Conservation (phyloP, 805 yeast species). For the Saccharomycopsis schoenii region DNA sequence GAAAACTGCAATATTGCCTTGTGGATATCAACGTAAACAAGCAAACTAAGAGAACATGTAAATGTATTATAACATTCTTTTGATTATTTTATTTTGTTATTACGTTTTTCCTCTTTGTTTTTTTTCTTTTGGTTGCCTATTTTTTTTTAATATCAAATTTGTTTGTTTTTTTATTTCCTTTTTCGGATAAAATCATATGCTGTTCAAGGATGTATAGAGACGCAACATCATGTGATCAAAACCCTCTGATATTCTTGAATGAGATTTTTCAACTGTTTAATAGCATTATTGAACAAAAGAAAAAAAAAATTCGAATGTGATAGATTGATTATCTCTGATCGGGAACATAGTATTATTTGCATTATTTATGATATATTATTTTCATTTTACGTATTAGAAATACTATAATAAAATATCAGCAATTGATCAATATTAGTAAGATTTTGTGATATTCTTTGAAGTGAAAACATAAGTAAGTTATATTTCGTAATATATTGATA, state of each 20-base stretch:
- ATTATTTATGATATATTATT: background rate
- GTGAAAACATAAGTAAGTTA: background rate
- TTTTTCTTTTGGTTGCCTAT: background rate
- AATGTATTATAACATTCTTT: background rate
- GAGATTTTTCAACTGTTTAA: background rate
- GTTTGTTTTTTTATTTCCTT: constrained; percentile 1
- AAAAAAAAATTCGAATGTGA: background rate
- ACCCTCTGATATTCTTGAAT: background rate
- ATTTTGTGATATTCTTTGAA: background rate
- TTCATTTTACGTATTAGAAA: background rate
- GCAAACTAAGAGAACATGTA: background rate
- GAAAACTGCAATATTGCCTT: background rate
- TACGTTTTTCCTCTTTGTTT: background rate
- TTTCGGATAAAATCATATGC: background rate
- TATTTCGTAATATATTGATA: too few species aligned
- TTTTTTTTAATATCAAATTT: background rate
- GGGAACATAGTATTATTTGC: background rate
- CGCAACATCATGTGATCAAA: background rate
- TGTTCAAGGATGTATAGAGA: background rate
- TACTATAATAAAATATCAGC: background rate
- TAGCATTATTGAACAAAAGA: background rate
- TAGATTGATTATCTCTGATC: background rate
- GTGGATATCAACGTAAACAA: background rate
- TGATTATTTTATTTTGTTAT: background rate
- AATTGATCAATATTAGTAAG: background rate